These are phyloP conservation scores for Schizophyllum commune DNA, from an alignment of 1,284 basidiomycete genomes.

Conservation along the genomic window DNA sequence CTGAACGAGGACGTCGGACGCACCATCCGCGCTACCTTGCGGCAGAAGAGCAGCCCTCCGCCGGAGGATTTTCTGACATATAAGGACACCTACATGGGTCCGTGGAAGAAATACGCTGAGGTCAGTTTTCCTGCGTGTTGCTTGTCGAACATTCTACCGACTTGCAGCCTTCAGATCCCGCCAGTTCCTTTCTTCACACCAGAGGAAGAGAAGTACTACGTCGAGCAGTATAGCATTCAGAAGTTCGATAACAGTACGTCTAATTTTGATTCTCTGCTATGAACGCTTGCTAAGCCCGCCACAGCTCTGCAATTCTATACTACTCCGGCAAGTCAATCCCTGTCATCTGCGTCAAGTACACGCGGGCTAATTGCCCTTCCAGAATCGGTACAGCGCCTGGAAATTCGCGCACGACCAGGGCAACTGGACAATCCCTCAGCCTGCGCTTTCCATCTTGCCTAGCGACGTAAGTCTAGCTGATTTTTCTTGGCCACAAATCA, in stretches of 20 bases:
- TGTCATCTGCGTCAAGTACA: background rate
- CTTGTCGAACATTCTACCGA: background rate
- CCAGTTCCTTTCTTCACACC: slow-evolving; percentile 48
- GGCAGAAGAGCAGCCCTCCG: slow-evolving; percentile 43
- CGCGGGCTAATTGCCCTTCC: background rate
- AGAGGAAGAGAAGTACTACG: slow-evolving; percentile 60
- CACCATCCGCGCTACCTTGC: slow-evolving; percentile 44
- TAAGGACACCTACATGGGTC: slow-evolving; percentile 38
- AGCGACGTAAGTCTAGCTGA: slow-evolving; percentile 29
- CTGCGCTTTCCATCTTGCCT: slow-evolving; percentile 50
- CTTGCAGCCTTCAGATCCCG: slow-evolving; percentile 35
- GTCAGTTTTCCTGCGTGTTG: slow-evolving; percentile 17
- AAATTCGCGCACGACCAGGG: slow-evolving; percentile 42
- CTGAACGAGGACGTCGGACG: slow-evolving; percentile 47
- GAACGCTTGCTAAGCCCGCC: background rate
- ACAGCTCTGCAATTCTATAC: slow-evolving; percentile 53
- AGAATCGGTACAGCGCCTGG: slow-evolving; percentile 51
- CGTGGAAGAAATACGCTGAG: slow-evolving; percentile 37
- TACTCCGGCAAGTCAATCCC: slow-evolving; percentile 28
- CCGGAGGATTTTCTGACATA: slow-evolving; percentile 47
- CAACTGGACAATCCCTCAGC: slow-evolving; percentile 50
- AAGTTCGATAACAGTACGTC: slow-evolving; percentile 54
- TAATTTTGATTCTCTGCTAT: background rate
- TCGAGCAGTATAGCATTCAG: slow-evolving; percentile 48
- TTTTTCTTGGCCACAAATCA: background rate